Evolutionary conservation across 257 asterid genomes (phyloP).

Genomic region (Parsonsia alboflavescens): DNA sequence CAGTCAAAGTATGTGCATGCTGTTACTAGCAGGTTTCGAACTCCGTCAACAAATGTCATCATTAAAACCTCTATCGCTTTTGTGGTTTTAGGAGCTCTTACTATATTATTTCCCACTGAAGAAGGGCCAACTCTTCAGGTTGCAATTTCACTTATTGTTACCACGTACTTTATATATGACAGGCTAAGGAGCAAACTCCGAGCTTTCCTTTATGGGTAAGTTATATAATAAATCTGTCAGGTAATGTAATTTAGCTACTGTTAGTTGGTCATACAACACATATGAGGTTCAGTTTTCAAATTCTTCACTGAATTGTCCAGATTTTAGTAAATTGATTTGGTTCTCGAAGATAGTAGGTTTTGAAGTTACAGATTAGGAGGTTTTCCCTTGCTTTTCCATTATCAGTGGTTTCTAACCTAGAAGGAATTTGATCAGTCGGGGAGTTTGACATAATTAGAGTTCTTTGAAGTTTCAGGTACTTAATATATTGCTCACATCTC

Average conservation of each 20-base stretch:
- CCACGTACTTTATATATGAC: slow-evolving; percentile 68
- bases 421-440: background rate
- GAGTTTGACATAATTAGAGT: background rate
- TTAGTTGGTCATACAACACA: background rate
- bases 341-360: background rate
- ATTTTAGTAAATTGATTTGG: background rate
- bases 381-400: background rate
- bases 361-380: background rate
- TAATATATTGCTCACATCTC: background rate
- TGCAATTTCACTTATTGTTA: slow-evolving; percentile 60
- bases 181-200: slow-evolving; percentile 73
- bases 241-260: background rate
- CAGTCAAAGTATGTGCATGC: slow-evolving; percentile 82
- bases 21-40: slow-evolving; percentile 71
- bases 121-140: slow-evolving; percentile 99
- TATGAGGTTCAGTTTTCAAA: background rate
- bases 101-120: slow-evolving; percentile 90
- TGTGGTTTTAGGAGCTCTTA: slow-evolving; percentile 68
- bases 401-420: background rate
- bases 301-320: background rate
- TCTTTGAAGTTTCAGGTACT: background rate
- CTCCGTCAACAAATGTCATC: slow-evolving; percentile 62
- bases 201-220: slow-evolving; percentile 87
- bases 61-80: slow-evolving; percentile 74
- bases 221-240: slow-evolving; percentile 9